Evolutionary conservation across 345 rosid species (phyloP), one percentile per base, ranked within the genome.

Genomic region (Moringa oleifera): DNA sequence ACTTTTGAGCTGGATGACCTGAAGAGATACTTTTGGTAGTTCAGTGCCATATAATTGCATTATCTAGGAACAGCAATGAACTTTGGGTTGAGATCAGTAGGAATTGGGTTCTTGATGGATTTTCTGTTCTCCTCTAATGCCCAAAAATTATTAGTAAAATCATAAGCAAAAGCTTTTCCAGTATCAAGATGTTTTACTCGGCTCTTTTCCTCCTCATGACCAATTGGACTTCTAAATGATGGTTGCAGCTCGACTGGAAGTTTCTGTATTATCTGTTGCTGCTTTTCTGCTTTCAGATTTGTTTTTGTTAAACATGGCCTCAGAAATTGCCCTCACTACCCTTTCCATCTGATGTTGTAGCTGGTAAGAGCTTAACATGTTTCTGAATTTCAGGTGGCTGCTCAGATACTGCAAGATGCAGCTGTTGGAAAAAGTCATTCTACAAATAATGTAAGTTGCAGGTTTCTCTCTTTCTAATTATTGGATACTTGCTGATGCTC

Each of bases 341-440:
- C 47, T 41, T 9, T 41, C 47, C 2, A 11, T 41, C 47, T 41
- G 47, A 16, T 41, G 13, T 41, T 41, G 47, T 41, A 41, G 9
- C 47, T 41, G 12, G 2, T 41, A 41, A 41, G 6, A 53, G 66
- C 25, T 54, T 33, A 16, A 54, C 49, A 22, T 59, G n/a, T 33
- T 46, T 59, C 65, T 46, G 49, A 16, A 47, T 60, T 76, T 59
- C 68, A 91, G 98, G 95, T 85, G 57, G 89, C 91, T 25, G 96
- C 96, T 67, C 84, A 78, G 66, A 81, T 91, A 66, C 73, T 91
- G 68, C 92, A 85, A 70, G 96, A 91, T 80, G 85, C 96, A 20
- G 96, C 96, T 51, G 68, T 74, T 59, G 98, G 98, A 66, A 87
- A 85, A 75, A 75, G 75, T 59, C 79, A 83, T 72, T 81, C 91